These are phyloP conservation scores for Inga laurina DNA, from an alignment of 306 rosid genomes.

Conservation along the genomic window DNA sequence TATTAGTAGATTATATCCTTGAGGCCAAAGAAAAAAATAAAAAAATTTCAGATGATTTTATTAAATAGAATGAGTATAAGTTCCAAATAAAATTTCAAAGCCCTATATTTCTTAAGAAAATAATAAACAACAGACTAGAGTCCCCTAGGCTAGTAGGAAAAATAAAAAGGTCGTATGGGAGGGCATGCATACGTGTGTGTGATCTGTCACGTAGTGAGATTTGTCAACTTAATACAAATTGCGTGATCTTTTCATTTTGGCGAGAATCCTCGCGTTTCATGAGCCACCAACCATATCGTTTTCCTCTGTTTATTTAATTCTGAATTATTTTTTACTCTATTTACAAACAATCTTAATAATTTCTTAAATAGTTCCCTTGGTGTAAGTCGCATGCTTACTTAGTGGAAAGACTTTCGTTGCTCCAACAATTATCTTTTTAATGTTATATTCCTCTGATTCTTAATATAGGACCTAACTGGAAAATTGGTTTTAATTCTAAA, in stretches of 20 bases:
- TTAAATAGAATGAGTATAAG: no score
- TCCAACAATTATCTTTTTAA: no score
- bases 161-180: no score
- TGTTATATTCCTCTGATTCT: accelerated
- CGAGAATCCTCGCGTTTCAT: background rate
- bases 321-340: background rate
- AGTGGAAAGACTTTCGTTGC: no score
- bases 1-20: background rate
- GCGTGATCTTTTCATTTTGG: background rate
- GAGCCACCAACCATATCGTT: background rate
- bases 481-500: no score
- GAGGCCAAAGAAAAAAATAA: background rate
- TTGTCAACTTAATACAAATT: background rate
- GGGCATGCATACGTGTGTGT: background rate
- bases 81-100: background rate
- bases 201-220: background rate
- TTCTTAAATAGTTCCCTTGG: no score
- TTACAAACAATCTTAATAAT: no score
- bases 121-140: background rate
- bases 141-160: background rate
- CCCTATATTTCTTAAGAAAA: background rate
- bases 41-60: background rate
- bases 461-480: no score
- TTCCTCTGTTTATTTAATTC: background rate
- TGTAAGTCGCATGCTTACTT: no score